Percentiles rank a stretch among this genome's conserved stretches.
Evolutionary conservation across 108 stramenopile genomes (phyloP).

Genomic region (Cyclotella cryptica): DNA sequence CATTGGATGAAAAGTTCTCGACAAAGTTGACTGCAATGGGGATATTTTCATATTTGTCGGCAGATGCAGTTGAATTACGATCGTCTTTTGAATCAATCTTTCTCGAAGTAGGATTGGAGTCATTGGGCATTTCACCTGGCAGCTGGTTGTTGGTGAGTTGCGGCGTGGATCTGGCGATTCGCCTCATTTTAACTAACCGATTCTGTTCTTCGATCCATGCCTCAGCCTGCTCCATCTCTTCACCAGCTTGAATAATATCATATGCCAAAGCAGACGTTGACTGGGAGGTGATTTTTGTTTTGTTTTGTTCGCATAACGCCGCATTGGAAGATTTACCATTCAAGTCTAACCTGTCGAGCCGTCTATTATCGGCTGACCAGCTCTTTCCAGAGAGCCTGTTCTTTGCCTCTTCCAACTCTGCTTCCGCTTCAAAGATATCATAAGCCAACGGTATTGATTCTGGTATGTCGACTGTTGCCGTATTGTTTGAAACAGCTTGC

Average conservation of each 20-base stretch:
- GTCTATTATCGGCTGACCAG: too few species aligned
- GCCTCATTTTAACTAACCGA: slow-evolving; percentile 25
- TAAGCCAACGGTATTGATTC: slow-evolving; percentile 9
- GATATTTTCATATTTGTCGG: too few species aligned
- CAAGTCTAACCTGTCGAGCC: too few species aligned
- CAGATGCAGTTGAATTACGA: too few species aligned
- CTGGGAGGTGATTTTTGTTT: too few species aligned
- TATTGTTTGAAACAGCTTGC: not conserved
- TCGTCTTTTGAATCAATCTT: too few species aligned
- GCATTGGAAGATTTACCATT: too few species aligned
- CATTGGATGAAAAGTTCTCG: too few species aligned
- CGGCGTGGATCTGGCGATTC: slow-evolving; percentile 17
- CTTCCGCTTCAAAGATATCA: slow-evolving; percentile 11
- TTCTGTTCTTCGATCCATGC: slow-evolving; percentile 40
- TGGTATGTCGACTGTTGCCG: not conserved
- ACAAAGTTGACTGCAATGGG: too few species aligned
- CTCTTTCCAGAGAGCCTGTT: not conserved
- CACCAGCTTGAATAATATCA: not conserved
- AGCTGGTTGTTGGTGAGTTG: not conserved
- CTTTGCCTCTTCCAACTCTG: slow-evolving; percentile 13
- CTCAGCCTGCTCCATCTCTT: not conserved
- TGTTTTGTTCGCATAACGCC: too few species aligned
- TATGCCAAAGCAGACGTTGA: not conserved
- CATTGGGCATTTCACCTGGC: not conserved
- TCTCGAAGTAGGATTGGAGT: not conserved